A percentile compares a stretch with the other conserved stretches of the same genome.
phyloP scores from a whole-genome alignment of 1,139 yeast species.

The Ogataea hybrid region DNA sequence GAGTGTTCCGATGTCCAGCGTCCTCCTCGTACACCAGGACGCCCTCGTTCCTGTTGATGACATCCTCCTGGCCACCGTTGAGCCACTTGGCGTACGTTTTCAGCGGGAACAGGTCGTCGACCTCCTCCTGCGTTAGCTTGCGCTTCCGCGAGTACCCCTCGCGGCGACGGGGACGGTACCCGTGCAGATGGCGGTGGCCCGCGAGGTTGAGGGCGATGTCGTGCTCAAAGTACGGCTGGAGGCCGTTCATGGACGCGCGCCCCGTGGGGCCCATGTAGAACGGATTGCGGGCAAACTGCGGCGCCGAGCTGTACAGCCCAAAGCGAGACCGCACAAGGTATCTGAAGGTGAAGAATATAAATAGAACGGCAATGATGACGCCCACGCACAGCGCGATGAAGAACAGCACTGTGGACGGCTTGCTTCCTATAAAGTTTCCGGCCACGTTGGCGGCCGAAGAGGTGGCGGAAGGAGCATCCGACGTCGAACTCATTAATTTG shows the following conservation, averaged over 20 bases:
- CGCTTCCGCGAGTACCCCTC: conserved; percentile 45
- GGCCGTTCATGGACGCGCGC: conserved; percentile 23
- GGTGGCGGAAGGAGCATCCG: conserved; percentile 11
- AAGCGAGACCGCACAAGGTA: conserved; percentile 55
- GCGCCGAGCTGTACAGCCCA: conserved; percentile 47
- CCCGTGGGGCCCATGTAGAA: conserved; percentile 24
- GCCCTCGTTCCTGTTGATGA: conserved; percentile 24
- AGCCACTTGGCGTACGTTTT: conserved; percentile 63
- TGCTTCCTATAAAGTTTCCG: conserved; percentile 29
- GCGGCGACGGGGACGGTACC: conserved; percentile 11
- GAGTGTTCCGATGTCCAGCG: conserved; percentile 1
- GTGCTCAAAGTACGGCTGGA: conserved; percentile 23
- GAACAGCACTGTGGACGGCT: conserved; percentile 59
- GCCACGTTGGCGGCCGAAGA: conserved; percentile 10
- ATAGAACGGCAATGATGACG: conserved; percentile 50
- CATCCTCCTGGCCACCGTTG: conserved; percentile 50
- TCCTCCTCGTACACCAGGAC: conserved; percentile 26
- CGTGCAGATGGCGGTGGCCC: conserved; percentile 7
- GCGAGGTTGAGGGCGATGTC: conserved; percentile 18
- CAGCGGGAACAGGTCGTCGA: conserved; percentile 64
- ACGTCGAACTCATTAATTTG: conserved; percentile 4
- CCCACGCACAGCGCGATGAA: conserved; percentile 66
- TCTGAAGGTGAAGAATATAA: conserved; percentile 56
- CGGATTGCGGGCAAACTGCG: conserved; percentile 22
- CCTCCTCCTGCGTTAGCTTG: conserved; percentile 56